Evolutionary conservation across 78 protist genomes (phyloP), one percentile per base, ranked within the genome.

Genomic region (slime mould (Dictyostelium discoideum)): DNA sequence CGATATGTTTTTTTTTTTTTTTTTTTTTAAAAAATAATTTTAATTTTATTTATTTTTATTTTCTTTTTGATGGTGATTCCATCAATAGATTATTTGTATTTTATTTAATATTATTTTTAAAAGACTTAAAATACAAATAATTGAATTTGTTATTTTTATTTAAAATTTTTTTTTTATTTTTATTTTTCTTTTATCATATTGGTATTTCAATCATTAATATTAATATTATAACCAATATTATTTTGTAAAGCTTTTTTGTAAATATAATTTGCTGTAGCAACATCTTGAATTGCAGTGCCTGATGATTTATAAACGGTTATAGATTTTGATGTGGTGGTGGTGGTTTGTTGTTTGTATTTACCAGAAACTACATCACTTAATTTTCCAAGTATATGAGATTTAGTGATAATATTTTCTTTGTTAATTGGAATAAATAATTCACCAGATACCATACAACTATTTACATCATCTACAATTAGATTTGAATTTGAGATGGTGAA

Each of bases 281-380:
- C 60, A 67, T 92, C 96, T 85, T 85, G 90, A 22, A 84, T 86
- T 11, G 96, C 60, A 8, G 96, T 92, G 57, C 96, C 96, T 29
- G 92, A 76, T 46, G 93, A 85, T 86, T 92, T 92, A 80, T 79
- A 92, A 4, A 92, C 40, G 1, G 39, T 92, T 16, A 84, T 20
- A 1, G 32, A 50, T 20, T 78, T 54, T 22, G 10, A 10, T 0
- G 29, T 46, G 37, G 37, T 32, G 37, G 37, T 32, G 37, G 37
- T 32, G 1, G 37, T 32, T 32, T 32, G 37, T 32, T 46, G 46
- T 63, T 22, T 14, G 11, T 44, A 37, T 8, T 72, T 46, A 29
- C 83, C 83, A 29, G 72, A 54, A 16, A 87, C 48, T 11, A 87
- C 86, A 32, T 79, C 60, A 63, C 86, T 20, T 14, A 87, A n/a